Evolutionary conservation across 495 filamentous ascomycete genomes (phyloP).

Genomic region (Elasticomyces elasticus): DNA sequence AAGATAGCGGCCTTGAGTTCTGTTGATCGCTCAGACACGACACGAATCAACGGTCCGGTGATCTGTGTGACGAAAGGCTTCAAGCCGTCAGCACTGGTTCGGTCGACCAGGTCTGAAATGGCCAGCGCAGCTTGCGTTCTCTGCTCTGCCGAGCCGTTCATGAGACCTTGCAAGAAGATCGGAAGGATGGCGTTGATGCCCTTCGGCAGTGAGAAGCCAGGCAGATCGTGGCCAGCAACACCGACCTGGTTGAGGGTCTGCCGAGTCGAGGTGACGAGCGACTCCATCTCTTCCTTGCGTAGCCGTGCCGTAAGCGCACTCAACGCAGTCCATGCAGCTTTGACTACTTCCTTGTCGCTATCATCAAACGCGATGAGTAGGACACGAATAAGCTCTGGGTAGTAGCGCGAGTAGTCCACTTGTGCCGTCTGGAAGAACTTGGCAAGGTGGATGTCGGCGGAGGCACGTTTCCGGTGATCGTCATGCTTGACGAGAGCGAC

Average conservation of each 20-base stretch:
- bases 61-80: constrained; percentile 95
- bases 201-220: constrained; percentile 89
- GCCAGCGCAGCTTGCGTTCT: constrained; percentile 82
- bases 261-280: constrained; percentile 75
- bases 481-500: constrained; percentile 80
- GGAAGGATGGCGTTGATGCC: constrained; percentile 94
- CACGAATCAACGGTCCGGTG: constrained; percentile 91
- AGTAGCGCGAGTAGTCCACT: constrained; percentile 85
- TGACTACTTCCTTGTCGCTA: constrained; percentile 71
- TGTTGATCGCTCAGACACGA: constrained; percentile 87
- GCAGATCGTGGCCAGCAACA: constrained; percentile 70
- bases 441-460: constrained; percentile 68
- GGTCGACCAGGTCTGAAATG: constrained; percentile 89
- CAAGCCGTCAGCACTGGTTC: constrained; percentile 71
- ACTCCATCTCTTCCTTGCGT: constrained; percentile 97
- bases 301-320: constrained; percentile 77
- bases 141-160: constrained; percentile 90
- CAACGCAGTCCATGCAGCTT: constrained; percentile 83
- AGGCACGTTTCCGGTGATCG: constrained; percentile 71
- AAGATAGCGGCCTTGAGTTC: constrained; percentile 95
- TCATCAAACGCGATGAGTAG: constrained; percentile 90
- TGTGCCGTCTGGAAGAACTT: constrained; percentile 78
- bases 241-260: constrained; percentile 79
- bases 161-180: constrained; percentile 93
- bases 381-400: constrained; percentile 83